These are phyloP conservation scores for Podospora bellae-mahoneyi DNA, from an alignment of 495 filamentous ascomycete species.

Conservation along the genomic window DNA sequence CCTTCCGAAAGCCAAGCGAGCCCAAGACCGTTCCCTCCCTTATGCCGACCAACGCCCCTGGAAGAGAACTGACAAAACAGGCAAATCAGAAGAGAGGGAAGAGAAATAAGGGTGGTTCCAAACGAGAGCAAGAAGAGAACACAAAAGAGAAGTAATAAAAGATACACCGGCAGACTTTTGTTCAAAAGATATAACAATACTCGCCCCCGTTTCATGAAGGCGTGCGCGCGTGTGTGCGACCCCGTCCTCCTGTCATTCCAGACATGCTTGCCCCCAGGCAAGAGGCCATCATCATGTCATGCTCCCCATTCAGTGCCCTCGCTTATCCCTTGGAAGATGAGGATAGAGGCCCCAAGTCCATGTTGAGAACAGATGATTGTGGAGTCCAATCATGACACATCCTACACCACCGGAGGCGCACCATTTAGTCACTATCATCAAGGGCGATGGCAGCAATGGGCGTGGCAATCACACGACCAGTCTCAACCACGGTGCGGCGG, in stretches of 20 bases:
- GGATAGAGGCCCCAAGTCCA: neutral
- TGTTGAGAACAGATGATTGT: neutral
- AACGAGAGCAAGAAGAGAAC: neutral
- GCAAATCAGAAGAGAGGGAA: neutral
- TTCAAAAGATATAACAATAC: neutral
- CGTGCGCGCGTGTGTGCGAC: neutral
- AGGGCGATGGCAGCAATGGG: neutral
- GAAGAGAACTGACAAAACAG: neutral
- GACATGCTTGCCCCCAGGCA: neutral
- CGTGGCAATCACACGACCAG: neutral
- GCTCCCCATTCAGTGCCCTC: neutral
- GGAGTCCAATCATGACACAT: neutral
- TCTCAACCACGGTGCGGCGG: conserved; percentile 8
- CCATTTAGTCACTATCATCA: neutral
- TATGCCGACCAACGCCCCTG: no score
- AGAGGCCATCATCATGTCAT: neutral
- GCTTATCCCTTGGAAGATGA: neutral
- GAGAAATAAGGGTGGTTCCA: neutral
- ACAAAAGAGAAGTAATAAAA: neutral
- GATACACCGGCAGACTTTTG: neutral
- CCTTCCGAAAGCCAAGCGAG: no score
- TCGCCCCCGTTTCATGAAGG: neutral
- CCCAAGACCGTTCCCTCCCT: no score
- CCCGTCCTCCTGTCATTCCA: neutral
- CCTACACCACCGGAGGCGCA: neutral